phyloP scores from a whole-genome alignment of 179 eudicot genomes.

The Heliamphora pulchella region DNA sequence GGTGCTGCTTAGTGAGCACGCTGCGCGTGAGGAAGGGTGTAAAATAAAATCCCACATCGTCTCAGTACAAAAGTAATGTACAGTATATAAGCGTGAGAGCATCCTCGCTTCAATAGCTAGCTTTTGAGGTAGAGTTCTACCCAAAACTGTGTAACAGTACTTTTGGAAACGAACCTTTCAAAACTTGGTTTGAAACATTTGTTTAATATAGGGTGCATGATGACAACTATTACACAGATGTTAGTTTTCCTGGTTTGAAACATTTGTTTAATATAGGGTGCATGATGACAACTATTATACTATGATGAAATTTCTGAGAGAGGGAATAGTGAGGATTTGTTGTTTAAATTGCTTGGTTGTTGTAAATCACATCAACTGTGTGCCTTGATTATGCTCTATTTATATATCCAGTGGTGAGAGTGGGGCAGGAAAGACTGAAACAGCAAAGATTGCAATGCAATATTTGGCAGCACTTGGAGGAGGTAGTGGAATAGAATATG shows the following conservation, averaged over 20 bases:
- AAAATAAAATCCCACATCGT: too few species aligned
- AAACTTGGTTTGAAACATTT: neutral
- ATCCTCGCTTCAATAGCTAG: too few species aligned
- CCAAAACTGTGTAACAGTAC: too few species aligned
- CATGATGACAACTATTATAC: neutral
- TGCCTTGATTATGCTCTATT: constrained; percentile 11
- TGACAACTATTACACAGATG: neutral
- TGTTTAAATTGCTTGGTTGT: neutral
- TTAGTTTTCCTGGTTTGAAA: neutral
- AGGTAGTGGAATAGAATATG: constrained; percentile 93
- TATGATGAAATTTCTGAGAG: neutral
- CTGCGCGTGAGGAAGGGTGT: too few species aligned
- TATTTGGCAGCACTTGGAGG: constrained; percentile 99
- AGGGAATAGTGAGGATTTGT: neutral
- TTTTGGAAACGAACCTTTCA: neutral
- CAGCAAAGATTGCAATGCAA: constrained; percentile 99
- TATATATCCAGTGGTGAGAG: constrained; percentile 77
- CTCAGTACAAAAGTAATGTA: too few species aligned
- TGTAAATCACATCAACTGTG: neutral
- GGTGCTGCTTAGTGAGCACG: too few species aligned
- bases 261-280: neutral
- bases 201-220: neutral
- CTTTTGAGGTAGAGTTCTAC: too few species aligned
- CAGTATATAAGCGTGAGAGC: too few species aligned
- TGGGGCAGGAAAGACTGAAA: constrained; percentile 98